Evolutionary conservation across 2,329 filamentous ascomycete species (phyloP).

Genomic region (Emergomyces orientalis): DNA sequence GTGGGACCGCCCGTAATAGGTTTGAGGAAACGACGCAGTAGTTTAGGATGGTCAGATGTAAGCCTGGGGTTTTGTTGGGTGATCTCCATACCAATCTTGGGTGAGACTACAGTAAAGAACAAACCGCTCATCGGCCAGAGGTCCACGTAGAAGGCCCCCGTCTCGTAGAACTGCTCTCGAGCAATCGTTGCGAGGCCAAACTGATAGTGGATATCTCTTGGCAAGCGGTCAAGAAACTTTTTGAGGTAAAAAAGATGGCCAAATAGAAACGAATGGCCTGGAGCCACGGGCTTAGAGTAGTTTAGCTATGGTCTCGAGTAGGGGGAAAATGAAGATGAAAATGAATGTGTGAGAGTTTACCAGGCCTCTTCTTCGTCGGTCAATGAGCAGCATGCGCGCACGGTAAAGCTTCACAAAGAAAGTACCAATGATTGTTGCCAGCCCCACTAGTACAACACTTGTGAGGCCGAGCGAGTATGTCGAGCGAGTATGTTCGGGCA

Average conservation of each 20-base stretch:
- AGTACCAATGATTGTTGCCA: not conserved
- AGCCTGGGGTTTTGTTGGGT: slow-evolving; percentile 19
- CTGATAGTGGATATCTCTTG: slow-evolving; percentile 30
- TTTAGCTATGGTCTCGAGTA: not conserved
- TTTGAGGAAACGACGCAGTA: slow-evolving; percentile 23
- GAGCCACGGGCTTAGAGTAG: not conserved
- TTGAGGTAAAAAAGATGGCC: slow-evolving; percentile 35
- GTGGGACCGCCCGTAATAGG: slow-evolving; percentile 31
- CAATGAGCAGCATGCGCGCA: not conserved
- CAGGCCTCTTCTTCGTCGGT: not conserved
- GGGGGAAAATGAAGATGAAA: not conserved
- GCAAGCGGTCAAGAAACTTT: slow-evolving; percentile 26
- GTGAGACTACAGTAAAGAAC: slow-evolving; percentile 30
- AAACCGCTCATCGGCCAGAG: slow-evolving; percentile 34
- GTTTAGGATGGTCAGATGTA: slow-evolving; percentile 24
- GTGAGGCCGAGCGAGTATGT: not conserved
- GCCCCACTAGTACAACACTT: not conserved
- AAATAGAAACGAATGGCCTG: slow-evolving; percentile 4
- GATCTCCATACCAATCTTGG: slow-evolving; percentile 32
- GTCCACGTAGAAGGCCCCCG: slow-evolving; percentile 37
- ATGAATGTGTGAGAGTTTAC: not conserved
- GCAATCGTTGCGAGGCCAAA: slow-evolving; percentile 26
- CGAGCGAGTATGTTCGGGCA: not conserved
- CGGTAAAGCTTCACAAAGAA: not conserved
- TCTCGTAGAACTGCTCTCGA: slow-evolving; percentile 27